Base-by-base conservation (phyloP, 306 rosid genomes). In the Malus sieversii region DNA sequence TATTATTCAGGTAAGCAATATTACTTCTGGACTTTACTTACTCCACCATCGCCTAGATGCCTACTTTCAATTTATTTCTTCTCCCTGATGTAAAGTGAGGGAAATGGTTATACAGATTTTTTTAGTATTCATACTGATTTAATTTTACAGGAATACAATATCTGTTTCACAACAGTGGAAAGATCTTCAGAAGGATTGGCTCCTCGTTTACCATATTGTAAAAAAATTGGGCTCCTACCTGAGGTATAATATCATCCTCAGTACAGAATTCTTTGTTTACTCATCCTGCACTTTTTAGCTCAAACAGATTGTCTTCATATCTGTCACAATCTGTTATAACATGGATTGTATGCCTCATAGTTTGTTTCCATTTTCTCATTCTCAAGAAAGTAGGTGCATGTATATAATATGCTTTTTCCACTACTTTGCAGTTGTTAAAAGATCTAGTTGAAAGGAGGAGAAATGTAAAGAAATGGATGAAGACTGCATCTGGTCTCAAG, bases 111-210 rank as follows among this genome's bases (percentile, higher is more conserved):
- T 16, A 16, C 45, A 75, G 71, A 79, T 68, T 45, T 76, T 66
- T 67, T 71, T 64, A 40, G 52, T 53, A 60, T 48, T 63, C 23
- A 70, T 22, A 6, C 72, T 16, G 16, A 44, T 10, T 57, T 68
- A 82, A 68, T 83, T 57, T 81, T 73, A 76, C 89, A 95, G 98
- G 98, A 95, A 81, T 95, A 87, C 77, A 95, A 95, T 82, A 95
- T 92, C 77, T 95, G 98, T 88, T 95, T 95, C 77, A 95, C 98
- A 68, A 95, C 98, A 30, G 97, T 95, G 60, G 95, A 90, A 79
- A 92, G 90, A 87, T 83, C 88, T 82, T 42, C 75, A 16, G 92
- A 86, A 45, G 98, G 87, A 74, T 79, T 88, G 70, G 81, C 77
- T 82, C 85, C 99, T 82, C 86, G 81, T 78, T 84, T 95, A 52